Conservation (phyloP, 2,329 filamentous ascomycete species). For the Emergomyces africanus region DNA sequence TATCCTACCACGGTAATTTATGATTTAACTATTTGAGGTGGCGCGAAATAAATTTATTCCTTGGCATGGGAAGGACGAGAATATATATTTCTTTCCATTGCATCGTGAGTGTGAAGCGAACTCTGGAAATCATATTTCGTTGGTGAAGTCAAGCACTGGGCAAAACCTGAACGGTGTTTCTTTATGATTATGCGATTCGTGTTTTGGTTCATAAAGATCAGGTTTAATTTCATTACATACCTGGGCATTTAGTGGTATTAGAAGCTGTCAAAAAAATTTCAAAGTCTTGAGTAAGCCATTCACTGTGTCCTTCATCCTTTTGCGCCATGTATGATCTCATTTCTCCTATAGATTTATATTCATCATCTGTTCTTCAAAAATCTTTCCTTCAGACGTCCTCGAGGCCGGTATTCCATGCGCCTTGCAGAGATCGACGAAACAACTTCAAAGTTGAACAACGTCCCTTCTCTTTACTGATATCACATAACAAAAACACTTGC, state of each 20-base stretch:
- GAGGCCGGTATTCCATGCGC: not conserved
- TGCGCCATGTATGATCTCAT: not conserved
- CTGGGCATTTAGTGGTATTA: not conserved
- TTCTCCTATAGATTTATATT: not conserved
- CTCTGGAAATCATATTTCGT: not conserved
- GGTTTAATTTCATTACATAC: not conserved
- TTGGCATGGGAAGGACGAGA: not conserved
- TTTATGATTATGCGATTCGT: not conserved
- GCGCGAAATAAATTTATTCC: not conserved
- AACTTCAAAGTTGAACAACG: not conserved
- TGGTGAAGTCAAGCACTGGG: not conserved
- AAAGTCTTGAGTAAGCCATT: not conserved
- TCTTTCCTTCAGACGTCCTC: not conserved
- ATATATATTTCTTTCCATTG: not conserved
- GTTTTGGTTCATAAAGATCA: not conserved
- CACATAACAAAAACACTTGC: not conserved
- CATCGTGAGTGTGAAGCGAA: not conserved
- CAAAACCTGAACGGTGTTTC: not conserved
- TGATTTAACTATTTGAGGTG: not conserved
- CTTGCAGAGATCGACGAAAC: not conserved
- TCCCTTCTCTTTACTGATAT: not conserved
- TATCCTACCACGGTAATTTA: not conserved
- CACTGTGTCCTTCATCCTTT: not conserved
- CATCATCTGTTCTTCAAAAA: not conserved
- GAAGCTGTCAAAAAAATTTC: not conserved